Evolutionary conservation across 2,329 filamentous ascomycete species (phyloP).

Genomic region (Trichoderma polysporum): DNA sequence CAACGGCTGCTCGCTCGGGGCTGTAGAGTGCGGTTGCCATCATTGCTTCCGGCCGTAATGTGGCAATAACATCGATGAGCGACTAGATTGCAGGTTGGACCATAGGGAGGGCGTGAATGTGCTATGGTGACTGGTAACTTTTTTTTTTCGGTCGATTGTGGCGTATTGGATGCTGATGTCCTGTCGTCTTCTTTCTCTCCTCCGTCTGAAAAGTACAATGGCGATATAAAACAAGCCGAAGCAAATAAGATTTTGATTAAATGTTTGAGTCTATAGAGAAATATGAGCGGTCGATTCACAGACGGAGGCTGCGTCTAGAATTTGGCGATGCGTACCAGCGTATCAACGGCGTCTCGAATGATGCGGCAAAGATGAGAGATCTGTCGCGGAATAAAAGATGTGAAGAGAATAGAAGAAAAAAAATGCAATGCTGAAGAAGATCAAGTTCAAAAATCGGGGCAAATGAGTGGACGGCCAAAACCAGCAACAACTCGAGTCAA

Average conservation of each 20-base stretch:
- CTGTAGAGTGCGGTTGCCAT: slow-evolving; percentile 43
- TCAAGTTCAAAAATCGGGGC: slow-evolving; percentile 31
- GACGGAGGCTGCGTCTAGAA: neutral
- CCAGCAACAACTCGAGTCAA: slow-evolving; percentile 53
- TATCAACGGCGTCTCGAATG: slow-evolving; percentile 13
- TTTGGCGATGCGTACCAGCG: slow-evolving; percentile 18
- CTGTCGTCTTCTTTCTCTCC: neutral
- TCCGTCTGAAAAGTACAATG: slow-evolving; percentile 5
- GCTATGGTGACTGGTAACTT: neutral
- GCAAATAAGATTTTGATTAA: slow-evolving; percentile 22
- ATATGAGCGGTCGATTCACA: neutral
- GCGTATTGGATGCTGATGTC: neutral
- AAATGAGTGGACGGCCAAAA: slow-evolving; percentile 61
- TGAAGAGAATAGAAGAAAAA: neutral
- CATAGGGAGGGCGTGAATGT: slow-evolving; percentile 38
- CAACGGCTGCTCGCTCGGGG: slow-evolving; percentile 37
- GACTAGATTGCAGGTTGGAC: slow-evolving; percentile 38
- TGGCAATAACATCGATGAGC: slow-evolving; percentile 47
- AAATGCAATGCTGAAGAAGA: slow-evolving; percentile 27
- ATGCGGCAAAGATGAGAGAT: slow-evolving; percentile 21
- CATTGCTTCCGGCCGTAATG: slow-evolving; percentile 46
- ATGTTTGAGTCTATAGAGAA: slow-evolving; percentile 21
- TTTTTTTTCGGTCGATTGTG: neutral
- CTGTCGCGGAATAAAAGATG: slow-evolving; percentile 25
- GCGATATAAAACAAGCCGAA: slow-evolving; percentile 21